Base-by-base conservation (phyloP, 1,139 yeast species). In the Sugiyamaella castrensis region DNA sequence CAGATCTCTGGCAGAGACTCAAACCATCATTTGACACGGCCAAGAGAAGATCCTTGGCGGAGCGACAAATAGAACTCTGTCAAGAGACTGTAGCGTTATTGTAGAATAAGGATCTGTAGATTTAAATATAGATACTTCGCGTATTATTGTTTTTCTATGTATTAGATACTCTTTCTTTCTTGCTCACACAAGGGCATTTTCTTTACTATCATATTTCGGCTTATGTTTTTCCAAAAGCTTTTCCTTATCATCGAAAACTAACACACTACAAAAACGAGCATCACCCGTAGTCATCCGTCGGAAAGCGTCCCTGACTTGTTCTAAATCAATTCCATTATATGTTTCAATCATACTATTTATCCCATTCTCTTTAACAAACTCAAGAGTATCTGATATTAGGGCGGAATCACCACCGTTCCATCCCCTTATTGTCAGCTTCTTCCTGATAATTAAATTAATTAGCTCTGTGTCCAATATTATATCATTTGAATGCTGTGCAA, bases 401-500 rank as follows among this genome's bases (percentile, higher is more conserved):
- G 26, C 36, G 2, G 40, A 30, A 15, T 34, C 15, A 9, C 40
- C 46, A 29, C 36, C 34, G 12, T 26, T 27, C 15, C 13, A 15
- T 4, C 46, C 46, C 16, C 27, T 12, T n/a, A 42, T 12, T 13
- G 24, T 35, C 19, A 35, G 16, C 19, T 36, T 42, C 15, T 19
- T 35, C n/a, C 29, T n/a, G 6, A 42, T 10, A 19, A 35, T 16
- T 29, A 40, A 16, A 12, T 30, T 28, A 19, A 35, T 16, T 29
- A 40, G 27, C 6, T 30, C 27, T 2, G 40, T 13, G 19, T 42
- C 31, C 11, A 36, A n/a, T 15, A 5, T 2, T 6, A 36, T 2
- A 12, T 26, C 16, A 8, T 7, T 33, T n/a, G 51, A 43, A 13
- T 5, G 3, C 24, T 48, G 43, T 8, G 43, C 46, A 29, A 65